These are phyloP conservation scores for Hypoxylon sp. DNA, from an alignment of 2,329 filamentous ascomycete species.

Conservation along the genomic window DNA sequence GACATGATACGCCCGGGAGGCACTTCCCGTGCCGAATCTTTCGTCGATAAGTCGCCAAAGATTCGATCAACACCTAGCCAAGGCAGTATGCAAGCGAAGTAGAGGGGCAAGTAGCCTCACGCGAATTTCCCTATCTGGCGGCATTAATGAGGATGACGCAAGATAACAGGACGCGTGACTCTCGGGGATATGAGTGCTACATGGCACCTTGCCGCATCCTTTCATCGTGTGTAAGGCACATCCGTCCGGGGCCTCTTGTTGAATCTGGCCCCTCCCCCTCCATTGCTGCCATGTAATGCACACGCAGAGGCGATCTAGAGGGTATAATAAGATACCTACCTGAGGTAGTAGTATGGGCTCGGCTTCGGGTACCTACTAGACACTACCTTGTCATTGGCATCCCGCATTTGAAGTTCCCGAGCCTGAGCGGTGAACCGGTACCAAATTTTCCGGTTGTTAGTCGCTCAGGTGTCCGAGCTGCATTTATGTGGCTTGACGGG, in stretches of 20 bases:
- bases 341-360: no score
- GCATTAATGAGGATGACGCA: constrained; percentile 15
- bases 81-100: not conserved
- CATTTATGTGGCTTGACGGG: constrained; percentile 14
- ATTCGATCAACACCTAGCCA: not conserved
- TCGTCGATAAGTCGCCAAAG: not conserved
- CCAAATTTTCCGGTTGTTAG: constrained; percentile 21
- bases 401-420: not conserved
- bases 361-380: constrained; percentile 1
- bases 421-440: constrained; percentile 20
- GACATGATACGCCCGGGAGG: constrained; percentile 1
- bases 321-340: no score
- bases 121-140: constrained; percentile 4
- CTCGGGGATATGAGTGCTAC: constrained; percentile 21
- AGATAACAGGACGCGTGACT: constrained; percentile 17
- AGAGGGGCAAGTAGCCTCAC: constrained; percentile 15
- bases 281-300: constrained; percentile 1
- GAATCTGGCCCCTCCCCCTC: not conserved
- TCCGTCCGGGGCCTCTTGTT: not conserved
- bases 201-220: not conserved
- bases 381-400: not conserved
- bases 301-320: no score
- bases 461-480: not conserved
- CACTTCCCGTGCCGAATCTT: not conserved
- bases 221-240: not conserved